These are phyloP conservation scores for Solanum hybrid DNA, from an alignment of 305 asterid species.

Conservation along the genomic window DNA sequence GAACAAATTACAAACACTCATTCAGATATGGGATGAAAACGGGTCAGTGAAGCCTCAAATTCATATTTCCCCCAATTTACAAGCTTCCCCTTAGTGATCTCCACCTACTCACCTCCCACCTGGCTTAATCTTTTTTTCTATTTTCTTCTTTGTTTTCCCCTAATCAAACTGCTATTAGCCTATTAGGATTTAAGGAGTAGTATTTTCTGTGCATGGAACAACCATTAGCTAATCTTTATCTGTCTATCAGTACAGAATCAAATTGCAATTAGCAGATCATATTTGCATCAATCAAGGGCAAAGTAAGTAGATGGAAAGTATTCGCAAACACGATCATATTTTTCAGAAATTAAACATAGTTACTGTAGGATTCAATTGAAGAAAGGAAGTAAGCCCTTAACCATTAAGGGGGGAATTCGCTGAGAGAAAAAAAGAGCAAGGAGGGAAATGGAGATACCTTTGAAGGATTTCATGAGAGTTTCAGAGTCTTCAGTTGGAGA, in stretches of 20 bases:
- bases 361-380: neutral
- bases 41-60: neutral
- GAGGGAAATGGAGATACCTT: conserved; percentile 26
- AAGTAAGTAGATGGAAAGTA: too few species aligned
- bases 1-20: neutral
- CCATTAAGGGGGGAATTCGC: neutral
- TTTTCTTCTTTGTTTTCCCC: neutral
- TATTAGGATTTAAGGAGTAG: neutral
- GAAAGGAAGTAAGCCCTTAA: neutral
- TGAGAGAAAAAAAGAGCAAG: neutral
- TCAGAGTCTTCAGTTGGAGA: conserved; percentile 57
- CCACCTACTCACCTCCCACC: neutral
- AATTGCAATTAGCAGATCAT: neutral
- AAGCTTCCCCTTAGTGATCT: neutral
- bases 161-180: neutral
- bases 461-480: conserved; percentile 38
- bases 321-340: neutral
- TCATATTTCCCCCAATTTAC: neutral
- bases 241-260: neutral
- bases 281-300: neutral
- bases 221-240: neutral
- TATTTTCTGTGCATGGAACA: neutral
- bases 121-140: neutral
- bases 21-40: neutral
- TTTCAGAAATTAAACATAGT: neutral